These are phyloP conservation scores for Corchorus capsularis DNA, from an alignment of 345 rosid genomes.

Conservation along the genomic window DNA sequence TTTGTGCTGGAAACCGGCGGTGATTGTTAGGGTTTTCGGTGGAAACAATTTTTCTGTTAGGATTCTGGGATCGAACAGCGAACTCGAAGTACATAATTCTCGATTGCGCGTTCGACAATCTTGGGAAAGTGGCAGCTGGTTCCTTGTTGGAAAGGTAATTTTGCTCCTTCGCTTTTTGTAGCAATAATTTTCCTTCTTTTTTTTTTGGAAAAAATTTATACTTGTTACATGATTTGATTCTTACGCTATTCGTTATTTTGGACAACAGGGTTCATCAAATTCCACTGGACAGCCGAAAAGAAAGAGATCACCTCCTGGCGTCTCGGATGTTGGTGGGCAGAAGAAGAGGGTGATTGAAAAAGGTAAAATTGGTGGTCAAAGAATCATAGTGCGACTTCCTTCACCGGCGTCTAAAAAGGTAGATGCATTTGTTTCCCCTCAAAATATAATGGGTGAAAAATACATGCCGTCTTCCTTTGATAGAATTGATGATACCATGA, in stretches of 20 bases:
- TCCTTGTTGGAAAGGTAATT: constrained; percentile 22
- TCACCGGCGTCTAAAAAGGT: constrained; percentile 17
- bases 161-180: no score
- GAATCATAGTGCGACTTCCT: not conserved
- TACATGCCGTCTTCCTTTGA: constrained; percentile 35
- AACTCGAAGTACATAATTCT: constrained; percentile 10
- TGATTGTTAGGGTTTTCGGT: constrained; percentile 2
- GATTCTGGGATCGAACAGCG: constrained; percentile 16
- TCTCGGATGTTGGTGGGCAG: not conserved
- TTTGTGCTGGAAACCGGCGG: constrained; percentile 17
- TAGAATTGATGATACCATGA: constrained; percentile 43
- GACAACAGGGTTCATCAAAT: not conserved
- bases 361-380: not conserved
- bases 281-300: not conserved
- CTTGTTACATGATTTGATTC: not conserved
- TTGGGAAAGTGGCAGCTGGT: constrained; percentile 24
- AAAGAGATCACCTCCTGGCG: not conserved
- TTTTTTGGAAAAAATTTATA: no score
- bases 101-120: constrained; percentile 13
- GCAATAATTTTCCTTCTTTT: not conserved
- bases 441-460: constrained; percentile 30
- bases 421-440: constrained; percentile 22
- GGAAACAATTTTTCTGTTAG: constrained; percentile 11
- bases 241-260: not conserved
- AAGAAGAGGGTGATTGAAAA: constrained; percentile 5